A percentile compares a stretch with the other conserved stretches of the same genome.
phyloP scores from a whole-genome alignment of 192 early-diverging fungal genomes.

The Backusella parvicylindrica region DNA sequence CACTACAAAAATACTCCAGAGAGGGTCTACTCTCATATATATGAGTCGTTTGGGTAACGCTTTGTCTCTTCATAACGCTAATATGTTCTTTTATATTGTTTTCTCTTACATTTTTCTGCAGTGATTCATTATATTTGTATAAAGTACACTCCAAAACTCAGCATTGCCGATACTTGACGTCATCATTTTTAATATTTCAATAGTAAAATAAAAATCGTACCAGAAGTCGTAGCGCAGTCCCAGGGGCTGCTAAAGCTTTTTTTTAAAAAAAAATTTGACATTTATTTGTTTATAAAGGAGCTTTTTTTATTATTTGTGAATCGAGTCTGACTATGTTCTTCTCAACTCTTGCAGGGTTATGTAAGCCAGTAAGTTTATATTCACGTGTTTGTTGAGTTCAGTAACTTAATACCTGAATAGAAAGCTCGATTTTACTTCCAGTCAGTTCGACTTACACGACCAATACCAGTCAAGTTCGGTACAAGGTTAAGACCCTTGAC shows the following conservation, averaged over 20 bases:
- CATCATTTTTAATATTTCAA: not conserved
- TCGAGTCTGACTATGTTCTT: not conserved
- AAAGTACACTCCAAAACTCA: not conserved
- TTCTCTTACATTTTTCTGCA: no score
- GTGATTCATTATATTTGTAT: no score
- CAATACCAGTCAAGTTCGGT: not conserved
- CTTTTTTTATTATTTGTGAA: not conserved
- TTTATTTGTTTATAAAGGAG: not conserved
- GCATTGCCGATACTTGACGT: not conserved
- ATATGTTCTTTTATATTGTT: no score
- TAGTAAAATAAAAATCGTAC: not conserved
- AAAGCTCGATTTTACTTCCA: not conserved
- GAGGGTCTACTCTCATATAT: no score
- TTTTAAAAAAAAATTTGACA: not conserved
- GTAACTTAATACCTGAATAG: not conserved
- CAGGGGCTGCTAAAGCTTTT: not conserved
- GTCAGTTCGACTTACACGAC: not conserved
- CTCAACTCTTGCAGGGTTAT: not conserved
- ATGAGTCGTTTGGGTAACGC: no score
- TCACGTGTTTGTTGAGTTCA: not conserved
- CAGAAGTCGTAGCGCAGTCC: not conserved
- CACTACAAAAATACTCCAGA: no score
- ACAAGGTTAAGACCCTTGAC: not conserved
- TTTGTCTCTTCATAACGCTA: no score
- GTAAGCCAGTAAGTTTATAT: slow-evolving; percentile 1